Evolutionary conservation across 306 rosid species (phyloP).

Genomic region (Luffa aegyptiaca): DNA sequence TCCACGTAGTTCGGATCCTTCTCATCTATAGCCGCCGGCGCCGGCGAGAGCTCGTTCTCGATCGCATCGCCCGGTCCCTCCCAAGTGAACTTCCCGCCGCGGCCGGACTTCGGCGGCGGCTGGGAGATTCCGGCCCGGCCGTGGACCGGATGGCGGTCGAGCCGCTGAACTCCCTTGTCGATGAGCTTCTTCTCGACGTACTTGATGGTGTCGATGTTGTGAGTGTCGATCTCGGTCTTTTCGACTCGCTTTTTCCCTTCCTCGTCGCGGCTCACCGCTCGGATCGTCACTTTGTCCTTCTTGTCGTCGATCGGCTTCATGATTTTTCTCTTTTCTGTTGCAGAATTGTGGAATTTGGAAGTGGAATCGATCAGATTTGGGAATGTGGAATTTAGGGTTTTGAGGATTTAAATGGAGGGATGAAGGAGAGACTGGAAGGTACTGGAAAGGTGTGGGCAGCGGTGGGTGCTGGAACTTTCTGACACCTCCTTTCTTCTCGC

Average conservation of each 20-base stretch:
- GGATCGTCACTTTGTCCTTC: conserved; percentile 38
- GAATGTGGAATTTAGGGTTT: no score
- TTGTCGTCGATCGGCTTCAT: conserved; percentile 50
- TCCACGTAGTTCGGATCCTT: conserved; percentile 72
- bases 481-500: not conserved
- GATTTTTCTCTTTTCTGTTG: not conserved
- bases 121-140: conserved; percentile 27
- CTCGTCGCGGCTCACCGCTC: conserved; percentile 52
- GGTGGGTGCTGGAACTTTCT: not conserved
- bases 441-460: not conserved
- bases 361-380: no score
- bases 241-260: conserved; percentile 54
- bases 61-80: conserved; percentile 49
- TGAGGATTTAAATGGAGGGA: not conserved
- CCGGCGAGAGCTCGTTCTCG: conserved; percentile 28
- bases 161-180: conserved; percentile 48
- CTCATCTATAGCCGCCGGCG: conserved; percentile 60
- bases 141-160: conserved; percentile 62
- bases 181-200: conserved; percentile 60
- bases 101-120: conserved; percentile 60
- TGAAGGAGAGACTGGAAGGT: not conserved
- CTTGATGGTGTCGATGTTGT: conserved; percentile 48
- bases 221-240: conserved; percentile 37
- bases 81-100: conserved; percentile 85
- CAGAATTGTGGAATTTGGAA: not conserved